These are phyloP conservation scores for Dioscorea zingiberensis DNA, from an alignment of 106 monocot genomes.

Conservation along the genomic window DNA sequence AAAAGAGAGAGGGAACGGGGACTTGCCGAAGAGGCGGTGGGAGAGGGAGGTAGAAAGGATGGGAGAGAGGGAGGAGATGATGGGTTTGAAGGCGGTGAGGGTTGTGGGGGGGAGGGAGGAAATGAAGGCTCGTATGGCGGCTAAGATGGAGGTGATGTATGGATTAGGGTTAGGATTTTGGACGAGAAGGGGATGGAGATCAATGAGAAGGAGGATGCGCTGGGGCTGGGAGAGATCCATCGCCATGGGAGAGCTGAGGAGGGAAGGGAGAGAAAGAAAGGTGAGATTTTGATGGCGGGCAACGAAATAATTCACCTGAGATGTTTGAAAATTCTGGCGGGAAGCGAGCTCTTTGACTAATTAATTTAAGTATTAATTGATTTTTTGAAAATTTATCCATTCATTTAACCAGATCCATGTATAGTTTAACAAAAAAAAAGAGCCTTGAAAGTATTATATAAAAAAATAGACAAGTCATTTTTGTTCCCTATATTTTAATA, in stretches of 20 bases:
- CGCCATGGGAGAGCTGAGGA: neutral
- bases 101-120: conserved; percentile 14
- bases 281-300: neutral
- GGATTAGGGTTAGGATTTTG: conserved; percentile 8
- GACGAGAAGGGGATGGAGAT: conserved; percentile 48
- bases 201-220: conserved; percentile 61
- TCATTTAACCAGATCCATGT: too few relatives aligned
- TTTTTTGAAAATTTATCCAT: too few relatives aligned
- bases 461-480: too few relatives aligned
- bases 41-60: conserved; percentile 56
- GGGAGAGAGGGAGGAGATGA: conserved; percentile 84
- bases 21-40: conserved; percentile 39
- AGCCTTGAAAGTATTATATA: too few relatives aligned
- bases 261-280: neutral
- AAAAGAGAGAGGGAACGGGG: conserved; percentile 47
- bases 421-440: too few relatives aligned
- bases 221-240: conserved; percentile 11
- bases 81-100: conserved; percentile 50
- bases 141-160: conserved; percentile 17
- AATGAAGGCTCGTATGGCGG: conserved; percentile 36
- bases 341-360: too few relatives aligned
- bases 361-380: too few relatives aligned
- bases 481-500: too few relatives aligned
- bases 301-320: too few relatives aligned
- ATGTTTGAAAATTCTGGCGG: neutral